Evolutionary conservation across 352 stramenopile species (phyloP).

Genomic region (Phytophthora cryptogea): DNA sequence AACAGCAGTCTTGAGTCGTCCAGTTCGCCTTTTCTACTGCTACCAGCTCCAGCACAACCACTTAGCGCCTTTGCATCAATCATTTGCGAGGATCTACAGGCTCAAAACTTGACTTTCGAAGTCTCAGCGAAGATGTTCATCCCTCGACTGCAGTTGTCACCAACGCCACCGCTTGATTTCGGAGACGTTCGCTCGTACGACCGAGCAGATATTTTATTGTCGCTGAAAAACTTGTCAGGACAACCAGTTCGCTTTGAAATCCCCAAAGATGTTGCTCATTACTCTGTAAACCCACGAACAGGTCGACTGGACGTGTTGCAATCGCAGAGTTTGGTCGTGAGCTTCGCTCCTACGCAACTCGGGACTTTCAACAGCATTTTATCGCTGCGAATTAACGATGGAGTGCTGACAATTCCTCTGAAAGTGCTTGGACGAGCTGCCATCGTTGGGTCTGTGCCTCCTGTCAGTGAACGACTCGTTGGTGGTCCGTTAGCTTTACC

Average conservation of each 20-base stretch:
- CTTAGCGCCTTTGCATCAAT: slow-evolving; percentile 80
- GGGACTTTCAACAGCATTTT: slow-evolving; percentile 68
- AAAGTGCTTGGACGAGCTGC: slow-evolving; percentile 67
- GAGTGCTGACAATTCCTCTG: slow-evolving; percentile 59
- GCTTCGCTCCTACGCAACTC: slow-evolving; percentile 88
- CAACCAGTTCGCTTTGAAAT: slow-evolving; percentile 73
- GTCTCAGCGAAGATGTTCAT: slow-evolving; percentile 63
- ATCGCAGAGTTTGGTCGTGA: slow-evolving; percentile 89
- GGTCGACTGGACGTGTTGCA: slow-evolving; percentile 86
- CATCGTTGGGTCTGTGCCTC: slow-evolving; percentile 46
- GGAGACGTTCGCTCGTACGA: slow-evolving; percentile 82
- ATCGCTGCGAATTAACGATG: slow-evolving; percentile 50
- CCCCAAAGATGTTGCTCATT: slow-evolving; percentile 68
- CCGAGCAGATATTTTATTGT: slow-evolving; percentile 82
- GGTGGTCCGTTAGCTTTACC: slow-evolving; percentile 74
- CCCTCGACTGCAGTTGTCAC: slow-evolving; percentile 54
- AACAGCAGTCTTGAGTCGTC: slow-evolving; percentile 5
- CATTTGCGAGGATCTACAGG: slow-evolving; percentile 63
- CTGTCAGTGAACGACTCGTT: slow-evolving; percentile 34
- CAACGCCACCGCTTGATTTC: slow-evolving; percentile 68
- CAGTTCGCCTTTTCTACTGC: slow-evolving; percentile 21
- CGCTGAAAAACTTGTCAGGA: slow-evolving; percentile 79
- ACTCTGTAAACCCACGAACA: slow-evolving; percentile 57
- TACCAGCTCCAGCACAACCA: slow-evolving; percentile 26
- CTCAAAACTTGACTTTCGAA: slow-evolving; percentile 80